Conservation (phyloP, 169 alveolate species). For the Eimeria necatrix region DNA sequence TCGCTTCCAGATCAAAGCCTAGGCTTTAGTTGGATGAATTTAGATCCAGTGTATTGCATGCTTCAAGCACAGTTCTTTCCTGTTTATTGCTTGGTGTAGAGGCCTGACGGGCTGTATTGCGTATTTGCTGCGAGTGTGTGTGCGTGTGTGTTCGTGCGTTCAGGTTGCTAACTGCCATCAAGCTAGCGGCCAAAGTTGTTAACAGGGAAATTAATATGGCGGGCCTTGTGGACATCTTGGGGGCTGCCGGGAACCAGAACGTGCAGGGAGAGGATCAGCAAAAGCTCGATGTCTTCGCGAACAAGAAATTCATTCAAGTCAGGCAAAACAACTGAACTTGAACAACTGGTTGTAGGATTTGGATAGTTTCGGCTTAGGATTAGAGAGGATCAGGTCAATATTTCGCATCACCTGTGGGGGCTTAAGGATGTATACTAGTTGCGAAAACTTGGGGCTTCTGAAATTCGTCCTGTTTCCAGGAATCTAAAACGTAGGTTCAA, state of each 20-base stretch:
- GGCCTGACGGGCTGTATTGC: neutral
- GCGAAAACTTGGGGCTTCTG: too few relatives aligned
- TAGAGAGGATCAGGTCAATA: too few relatives aligned
- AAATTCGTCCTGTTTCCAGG: too few relatives aligned
- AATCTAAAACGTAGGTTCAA: too few relatives aligned
- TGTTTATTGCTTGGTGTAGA: neutral
- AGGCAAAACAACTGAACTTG: neutral
- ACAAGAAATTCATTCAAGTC: conserved; percentile 84
- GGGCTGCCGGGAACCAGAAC: conserved; percentile 81
- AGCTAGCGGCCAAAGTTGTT: conserved; percentile 83
- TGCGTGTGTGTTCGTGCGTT: neutral
- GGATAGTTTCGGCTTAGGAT: neutral
- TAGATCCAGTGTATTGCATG: neutral
- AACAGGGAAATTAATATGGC: conserved; percentile 83
- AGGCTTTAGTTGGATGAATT: neutral
- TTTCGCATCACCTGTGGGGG: too few relatives aligned
- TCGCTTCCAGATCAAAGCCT: neutral
- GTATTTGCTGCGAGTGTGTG: neutral
- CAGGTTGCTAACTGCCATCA: conserved; percentile 82
- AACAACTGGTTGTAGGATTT: neutral
- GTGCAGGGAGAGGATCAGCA: conserved; percentile 86
- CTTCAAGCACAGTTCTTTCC: neutral
- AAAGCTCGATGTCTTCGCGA: conserved; percentile 87
- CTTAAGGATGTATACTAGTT: too few relatives aligned
- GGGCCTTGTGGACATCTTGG: conserved; percentile 82